These are phyloP conservation scores for Penicillium silybi DNA, from an alignment of 495 filamentous ascomycete species.

Conservation along the genomic window DNA sequence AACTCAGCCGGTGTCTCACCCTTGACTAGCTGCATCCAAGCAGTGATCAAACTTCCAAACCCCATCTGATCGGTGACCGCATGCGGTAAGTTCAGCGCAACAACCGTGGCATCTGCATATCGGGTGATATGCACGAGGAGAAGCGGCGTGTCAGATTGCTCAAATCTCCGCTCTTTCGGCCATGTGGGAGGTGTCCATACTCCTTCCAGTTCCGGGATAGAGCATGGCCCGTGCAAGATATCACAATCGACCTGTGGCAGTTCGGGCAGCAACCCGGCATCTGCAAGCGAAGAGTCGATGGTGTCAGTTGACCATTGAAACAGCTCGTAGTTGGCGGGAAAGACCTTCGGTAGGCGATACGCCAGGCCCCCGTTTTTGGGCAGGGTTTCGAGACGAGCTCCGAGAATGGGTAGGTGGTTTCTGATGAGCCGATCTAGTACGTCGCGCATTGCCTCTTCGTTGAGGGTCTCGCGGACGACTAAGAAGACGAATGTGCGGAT, in stretches of 20 bases:
- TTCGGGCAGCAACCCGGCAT: background rate
- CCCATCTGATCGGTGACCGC: background rate
- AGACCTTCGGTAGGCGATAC: background rate
- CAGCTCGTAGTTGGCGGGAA: background rate
- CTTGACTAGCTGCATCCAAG: background rate
- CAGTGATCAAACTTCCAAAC: background rate
- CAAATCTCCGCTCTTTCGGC: background rate
- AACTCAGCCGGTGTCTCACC: background rate
- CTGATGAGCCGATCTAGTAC: background rate
- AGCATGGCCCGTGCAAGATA: background rate
- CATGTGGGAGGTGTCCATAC: background rate
- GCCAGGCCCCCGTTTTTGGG: background rate
- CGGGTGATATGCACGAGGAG: slow-evolving; percentile 1
- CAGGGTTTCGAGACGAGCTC: background rate
- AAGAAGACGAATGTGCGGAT: background rate
- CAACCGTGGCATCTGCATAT: background rate
- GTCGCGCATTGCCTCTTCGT: background rate
- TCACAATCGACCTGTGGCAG: background rate
- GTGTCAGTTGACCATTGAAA: background rate
- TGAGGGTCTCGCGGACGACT: background rate
- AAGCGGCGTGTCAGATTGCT: background rate
- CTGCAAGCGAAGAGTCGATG: background rate
- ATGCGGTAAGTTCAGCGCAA: slow-evolving; percentile 1
- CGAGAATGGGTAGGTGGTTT: background rate
- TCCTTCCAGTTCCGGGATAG: background rate